Evolutionary conservation across 2,329 filamentous ascomycete genomes (phyloP), one percentile per base, ranked within the genome.

Genomic region (Emergomyces pasteurianus): DNA sequence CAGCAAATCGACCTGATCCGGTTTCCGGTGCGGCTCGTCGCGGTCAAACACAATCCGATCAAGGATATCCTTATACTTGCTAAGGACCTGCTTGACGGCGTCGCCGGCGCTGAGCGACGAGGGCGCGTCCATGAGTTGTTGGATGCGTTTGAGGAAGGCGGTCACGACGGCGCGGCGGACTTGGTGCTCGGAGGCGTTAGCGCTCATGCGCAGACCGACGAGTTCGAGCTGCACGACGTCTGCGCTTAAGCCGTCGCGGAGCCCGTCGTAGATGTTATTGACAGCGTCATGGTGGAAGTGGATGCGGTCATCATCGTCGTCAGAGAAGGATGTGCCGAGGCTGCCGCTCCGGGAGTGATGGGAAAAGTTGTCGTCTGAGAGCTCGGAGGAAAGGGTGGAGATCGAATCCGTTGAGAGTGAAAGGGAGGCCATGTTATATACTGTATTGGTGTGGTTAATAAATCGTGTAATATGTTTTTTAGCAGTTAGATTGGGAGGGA

Each of bases 181-280:
- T 73, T 94, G 88, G 65, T 87, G 83, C 69, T 96, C 92, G 0
- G 90, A 92, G 2, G 94, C 94, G 69, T 97, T 90, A 68, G 89
- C 90, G 60, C 87, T 88, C 73, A 99, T 89, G 12, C 92, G 87
- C n/a, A 97, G 80, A 54, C 90, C 89, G 79, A 92, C 95, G 64
- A 99, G 88, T 72, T 99, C 94, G 40, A 97, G 83, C 72, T 92
- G 90, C 69, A 96, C 92, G 65, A 95, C 94, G 71, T 95, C 89
- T 12, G 85, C 83, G 16, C 84, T 83, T 57, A 84, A 79, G 26
- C 86, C 87, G 63, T 85, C 83, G 58, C 88, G 86, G 49, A 97
- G 80, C 28, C 90, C 89, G 69, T 96, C 92, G 63, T 92, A 82
- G n/a, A 97, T 83, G 63, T 90, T 92, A 65, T 86, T 81, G 2